Conservation (phyloP, 805 yeast genomes). For the Candida dendrica region DNA sequence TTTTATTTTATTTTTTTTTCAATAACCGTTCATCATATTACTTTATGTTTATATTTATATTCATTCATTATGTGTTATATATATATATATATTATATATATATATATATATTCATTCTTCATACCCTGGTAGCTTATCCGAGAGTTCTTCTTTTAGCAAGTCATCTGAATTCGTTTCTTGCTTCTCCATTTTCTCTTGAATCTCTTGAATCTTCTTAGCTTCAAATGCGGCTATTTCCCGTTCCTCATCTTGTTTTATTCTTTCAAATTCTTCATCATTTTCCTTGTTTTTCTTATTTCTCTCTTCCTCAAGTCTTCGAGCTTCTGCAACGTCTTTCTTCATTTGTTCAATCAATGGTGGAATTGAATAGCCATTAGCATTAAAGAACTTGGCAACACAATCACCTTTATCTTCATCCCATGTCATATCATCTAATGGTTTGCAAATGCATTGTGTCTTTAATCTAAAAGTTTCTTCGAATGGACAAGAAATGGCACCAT, state of each 20-base stretch:
- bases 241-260: constrained; percentile 6
- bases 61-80: too few species aligned
- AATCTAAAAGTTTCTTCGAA: constrained; percentile 50
- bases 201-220: not conserved
- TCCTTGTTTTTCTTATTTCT: constrained; percentile 6
- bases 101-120: too few species aligned
- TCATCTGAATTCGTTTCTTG: too few species aligned
- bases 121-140: too few species aligned
- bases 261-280: constrained; percentile 8
- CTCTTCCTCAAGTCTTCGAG: not conserved
- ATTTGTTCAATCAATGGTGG: constrained; percentile 9
- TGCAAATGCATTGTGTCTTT: constrained; percentile 64
- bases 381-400: constrained; percentile 57
- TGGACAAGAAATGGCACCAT: constrained; percentile 54
- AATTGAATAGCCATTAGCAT: constrained; percentile 13
- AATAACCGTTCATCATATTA: too few species aligned
- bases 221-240: not conserved
- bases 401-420: constrained; percentile 49
- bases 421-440: constrained; percentile 64
- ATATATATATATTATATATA: too few species aligned
- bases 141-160: too few species aligned
- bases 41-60: too few species aligned
- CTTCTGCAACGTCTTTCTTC: constrained; percentile 1
- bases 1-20: too few species aligned
- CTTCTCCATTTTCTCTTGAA: not conserved